Evolutionary conservation across 179 eudicot species (phyloP).

Genomic region (Vitellaria paradoxa): DNA sequence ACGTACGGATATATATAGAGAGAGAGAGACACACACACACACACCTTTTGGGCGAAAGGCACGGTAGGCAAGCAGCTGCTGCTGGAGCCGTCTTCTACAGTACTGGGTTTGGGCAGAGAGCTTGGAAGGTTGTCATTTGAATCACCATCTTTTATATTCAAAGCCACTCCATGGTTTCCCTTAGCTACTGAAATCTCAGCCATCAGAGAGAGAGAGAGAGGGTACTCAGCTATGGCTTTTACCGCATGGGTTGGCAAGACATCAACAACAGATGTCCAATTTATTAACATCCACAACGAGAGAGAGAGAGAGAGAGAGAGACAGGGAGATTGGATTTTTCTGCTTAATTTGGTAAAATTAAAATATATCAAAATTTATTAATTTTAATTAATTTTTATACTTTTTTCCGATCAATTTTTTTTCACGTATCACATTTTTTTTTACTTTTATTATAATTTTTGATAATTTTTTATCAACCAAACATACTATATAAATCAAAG

Average conservation of each 20-base stretch:
- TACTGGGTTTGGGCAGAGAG: neutral
- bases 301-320: constrained; percentile 12
- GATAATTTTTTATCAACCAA: too few species aligned
- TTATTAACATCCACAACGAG: neutral
- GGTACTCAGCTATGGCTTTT: neutral
- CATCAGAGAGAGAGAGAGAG: constrained; percentile 30
- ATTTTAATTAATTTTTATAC: neutral
- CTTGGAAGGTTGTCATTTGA: neutral
- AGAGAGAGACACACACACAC: neutral
- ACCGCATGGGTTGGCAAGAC: neutral
- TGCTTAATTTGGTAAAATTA: neutral
- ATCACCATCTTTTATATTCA: constrained; percentile 25
- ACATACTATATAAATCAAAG: too few species aligned
- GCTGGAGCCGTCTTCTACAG: neutral
- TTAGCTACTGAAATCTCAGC: constrained; percentile 41
- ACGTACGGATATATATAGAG: neutral
- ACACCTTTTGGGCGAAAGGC: constrained; percentile 37
- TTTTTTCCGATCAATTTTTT: neutral
- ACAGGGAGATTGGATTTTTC: constrained; percentile 3
- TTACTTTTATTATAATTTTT: neutral
- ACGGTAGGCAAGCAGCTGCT: constrained; percentile 17
- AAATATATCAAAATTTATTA: neutral
- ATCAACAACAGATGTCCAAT: constrained; percentile 1
- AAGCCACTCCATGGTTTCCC: constrained; percentile 45
- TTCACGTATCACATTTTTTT: neutral